Percentiles rank a stretch among this genome's conserved stretches.
Conservation (phyloP, 306 rosid species). For the Begonia masoniana region DNA sequence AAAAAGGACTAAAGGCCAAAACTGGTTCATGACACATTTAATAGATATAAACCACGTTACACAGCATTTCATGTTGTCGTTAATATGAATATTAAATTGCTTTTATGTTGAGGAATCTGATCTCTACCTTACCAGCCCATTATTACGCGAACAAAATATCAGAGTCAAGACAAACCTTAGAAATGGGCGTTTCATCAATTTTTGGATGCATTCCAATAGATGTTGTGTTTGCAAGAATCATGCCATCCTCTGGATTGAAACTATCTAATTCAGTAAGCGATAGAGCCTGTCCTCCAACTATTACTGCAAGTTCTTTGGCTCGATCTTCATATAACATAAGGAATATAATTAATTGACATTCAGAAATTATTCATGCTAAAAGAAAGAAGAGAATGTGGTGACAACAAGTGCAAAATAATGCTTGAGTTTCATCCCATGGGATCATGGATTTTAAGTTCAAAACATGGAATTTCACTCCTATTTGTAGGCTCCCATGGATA, state of each 20-base stretch:
- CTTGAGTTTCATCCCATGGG: not conserved
- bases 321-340: conserved; percentile 34
- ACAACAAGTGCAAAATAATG: not conserved
- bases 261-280: conserved; percentile 60
- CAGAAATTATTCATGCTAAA: not conserved
- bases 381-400: not conserved
- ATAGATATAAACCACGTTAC: not conserved
- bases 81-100: too few species aligned
- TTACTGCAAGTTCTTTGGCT: conserved; percentile 74
- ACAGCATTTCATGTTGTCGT: too few species aligned
- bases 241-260: conserved; percentile 71
- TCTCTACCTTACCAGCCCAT: not conserved
- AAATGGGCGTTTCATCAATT: conserved; percentile 69
- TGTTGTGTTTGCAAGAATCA: conserved; percentile 94
- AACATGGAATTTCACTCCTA: not conserved
- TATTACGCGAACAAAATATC: not conserved
- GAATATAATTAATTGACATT: not conserved
- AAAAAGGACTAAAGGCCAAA: too few species aligned
- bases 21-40: not conserved
- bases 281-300: conserved; percentile 66
- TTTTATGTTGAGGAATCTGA: too few species aligned
- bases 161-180: conserved; percentile 9
- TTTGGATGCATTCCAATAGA: conserved; percentile 97
- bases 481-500: too few species aligned
- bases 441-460: not conserved